phyloP scores from a whole-genome alignment of 73 alveolate species.

The Loxodes magnus region DNA sequence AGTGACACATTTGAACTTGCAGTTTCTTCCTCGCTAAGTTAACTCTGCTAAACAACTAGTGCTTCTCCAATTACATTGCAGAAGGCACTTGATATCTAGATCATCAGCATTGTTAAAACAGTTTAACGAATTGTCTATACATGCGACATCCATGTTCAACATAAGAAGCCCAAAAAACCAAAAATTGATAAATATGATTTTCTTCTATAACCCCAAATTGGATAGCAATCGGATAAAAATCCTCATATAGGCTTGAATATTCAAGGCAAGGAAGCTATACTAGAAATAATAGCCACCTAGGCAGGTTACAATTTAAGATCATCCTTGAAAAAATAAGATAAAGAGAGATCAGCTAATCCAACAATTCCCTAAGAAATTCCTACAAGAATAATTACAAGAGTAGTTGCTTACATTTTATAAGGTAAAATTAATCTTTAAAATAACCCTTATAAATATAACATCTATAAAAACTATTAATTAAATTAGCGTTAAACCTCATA shows the following conservation, averaged over 20 bases:
- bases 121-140: conserved; percentile 20
- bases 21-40: conserved; percentile 11
- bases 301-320: conserved; percentile 36
- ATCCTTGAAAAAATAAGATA: conserved; percentile 33
- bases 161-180: conserved; percentile 42
- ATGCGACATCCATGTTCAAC: conserved; percentile 52
- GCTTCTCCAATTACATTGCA: conserved; percentile 75
- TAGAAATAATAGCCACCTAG: conserved; percentile 15
- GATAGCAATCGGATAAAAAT: conserved; percentile 76
- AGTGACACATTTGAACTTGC: conserved; percentile 36
- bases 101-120: conserved; percentile 14
- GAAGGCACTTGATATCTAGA: conserved; percentile 28
- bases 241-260: conserved; percentile 89
- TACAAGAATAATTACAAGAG: conserved; percentile 1
- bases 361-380: conserved; percentile 21
- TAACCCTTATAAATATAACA: no score
- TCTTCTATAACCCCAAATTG: conserved; percentile 69
- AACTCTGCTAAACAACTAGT: conserved; percentile 54
- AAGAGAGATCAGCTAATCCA: conserved; percentile 34
- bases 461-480: no score
- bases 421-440: no score
- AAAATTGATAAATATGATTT: conserved; percentile 68
- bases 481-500: no score
- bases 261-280: conserved; percentile 45
- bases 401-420: not conserved